Base-by-base conservation (phyloP, 2,329 filamentous ascomycete genomes). In the Achaetomium macrosporum region DNA sequence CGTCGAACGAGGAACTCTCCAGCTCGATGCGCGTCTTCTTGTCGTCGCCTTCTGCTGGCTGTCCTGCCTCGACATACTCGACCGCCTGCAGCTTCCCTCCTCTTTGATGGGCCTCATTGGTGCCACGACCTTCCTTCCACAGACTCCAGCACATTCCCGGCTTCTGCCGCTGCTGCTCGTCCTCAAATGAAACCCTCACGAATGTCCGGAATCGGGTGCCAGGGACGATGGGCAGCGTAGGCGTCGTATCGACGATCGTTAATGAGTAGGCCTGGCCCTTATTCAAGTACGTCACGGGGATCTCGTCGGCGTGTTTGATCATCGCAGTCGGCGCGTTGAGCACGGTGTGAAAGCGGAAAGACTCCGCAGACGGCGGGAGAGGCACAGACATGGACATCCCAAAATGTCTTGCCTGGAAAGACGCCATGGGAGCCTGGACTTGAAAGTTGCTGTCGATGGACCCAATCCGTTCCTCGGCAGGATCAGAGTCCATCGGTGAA, bases 271-370 rank as follows among this genome's bases (percentile, higher is more conserved):
- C 89, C 67, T 97, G 92, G 20, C 92, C 91, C 70, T 97, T 97
- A 73, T 99, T 99, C 16, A 99, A 79, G 66, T 99, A 99, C 0
- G 92, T 96, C n/a, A 97, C 83, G 0, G 93, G 93, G 20, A 97
- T 95, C 68, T 97, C 92, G 55, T 95, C 87, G 1, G 83, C 72
- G 57, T 90, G 84, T 68, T 88, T 95, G 65, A 95, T 86, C 93
- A 97, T 99, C 8, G 93, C 93, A 0, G 93, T 99, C 3, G 92
- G 90, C 1, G 93, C 92, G 67, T 95, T 95, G 42, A 99, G 72
- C 0, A 89, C 93, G 47, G 89, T 86, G 66, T 93, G 88, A 66
- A 89, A 97, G 39, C 93, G 88, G 66, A 96, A 96, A 65, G 85
- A 87, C 63, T 88, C 84, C 10, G 77, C 79, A 0, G 76, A 76